Evolutionary conservation across 1,284 basidiomycete species (phyloP), one percentile per base, ranked within the genome.

Genomic region (Tilletia caries): DNA sequence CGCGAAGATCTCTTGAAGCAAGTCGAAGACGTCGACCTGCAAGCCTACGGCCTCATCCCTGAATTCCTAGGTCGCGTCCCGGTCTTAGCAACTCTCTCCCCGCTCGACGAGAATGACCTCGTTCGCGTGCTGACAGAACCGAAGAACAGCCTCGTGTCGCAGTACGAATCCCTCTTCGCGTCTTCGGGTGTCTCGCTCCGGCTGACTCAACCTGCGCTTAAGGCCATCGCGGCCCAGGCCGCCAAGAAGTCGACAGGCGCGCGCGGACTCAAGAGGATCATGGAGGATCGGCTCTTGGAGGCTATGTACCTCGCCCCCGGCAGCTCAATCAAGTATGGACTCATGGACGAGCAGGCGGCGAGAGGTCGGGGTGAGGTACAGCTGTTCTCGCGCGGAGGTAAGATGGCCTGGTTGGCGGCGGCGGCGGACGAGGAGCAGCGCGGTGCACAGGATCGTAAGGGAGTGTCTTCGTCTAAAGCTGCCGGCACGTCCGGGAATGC

Each of bases 61-160:
- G 95, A 71, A 72, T 96, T 97, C 80, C 88, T 95, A 50, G 93
- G 92, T 27, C 91, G 95, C 37, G 84, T 96, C 23, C 95, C 95
- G 3, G 91, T 92, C 41, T 87, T 94, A 48, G 92, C 93, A 0
- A 89, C 92, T 0, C 87, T 98, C 12, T 85, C 90, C 18, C 89
- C 92, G 3, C 86, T 98, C 1, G 86, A 83, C 82, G 88, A 85
- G 79, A 86, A 78, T 67, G 95, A 97, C 81, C 87, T 98, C 10
- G 88, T 93, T n/a, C 88, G 90, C 13, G 92, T 98, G 70, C 86
- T 98, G 60, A 93, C 91, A 0, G 93, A 97, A 78, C 93, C 97
- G 52, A 89, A 90, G 74, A 93, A 95, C 58, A 92, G 92, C 0
- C 87, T 97, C 13, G 86, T 95, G 60, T 92, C 92, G 58, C 95